phyloP scores from a whole-genome alignment of 768 basidiomycete genomes.

The Tylopilus vinaceipallidus region DNA sequence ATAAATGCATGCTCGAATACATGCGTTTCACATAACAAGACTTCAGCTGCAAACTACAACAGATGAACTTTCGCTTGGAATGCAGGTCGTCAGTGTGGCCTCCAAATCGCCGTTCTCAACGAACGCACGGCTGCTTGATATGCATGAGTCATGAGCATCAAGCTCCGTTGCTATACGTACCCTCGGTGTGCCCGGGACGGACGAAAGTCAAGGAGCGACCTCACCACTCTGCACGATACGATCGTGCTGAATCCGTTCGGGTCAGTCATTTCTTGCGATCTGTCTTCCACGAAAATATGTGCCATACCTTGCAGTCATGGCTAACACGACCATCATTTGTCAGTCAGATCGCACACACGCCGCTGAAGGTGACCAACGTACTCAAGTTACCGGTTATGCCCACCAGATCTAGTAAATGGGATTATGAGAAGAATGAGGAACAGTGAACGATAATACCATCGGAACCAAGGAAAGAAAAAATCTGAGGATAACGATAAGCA shows the following conservation, averaged over 20 bases:
- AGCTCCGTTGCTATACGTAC: not conserved
- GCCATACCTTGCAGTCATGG: slow-evolving; percentile 13
- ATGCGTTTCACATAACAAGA: too few relatives aligned
- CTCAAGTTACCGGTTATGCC: slow-evolving; percentile 6
- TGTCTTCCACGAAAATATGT: not conserved
- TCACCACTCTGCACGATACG: slow-evolving; percentile 14
- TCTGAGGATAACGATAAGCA: not conserved
- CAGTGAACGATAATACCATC: slow-evolving; percentile 1
- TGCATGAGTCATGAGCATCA: not conserved
- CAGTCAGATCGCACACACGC: not conserved
- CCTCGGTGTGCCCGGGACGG: not conserved
- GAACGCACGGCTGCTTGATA: not conserved
- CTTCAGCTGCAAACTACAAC: not conserved
- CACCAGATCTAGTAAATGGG: slow-evolving; percentile 6
- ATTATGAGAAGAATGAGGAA: not conserved
- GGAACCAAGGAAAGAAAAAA: slow-evolving; percentile 10
- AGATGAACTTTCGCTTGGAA: not conserved
- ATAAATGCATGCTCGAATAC: too few relatives aligned
- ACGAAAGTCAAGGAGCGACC: slow-evolving; percentile 9
- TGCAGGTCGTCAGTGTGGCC: slow-evolving; percentile 4
- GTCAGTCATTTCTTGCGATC: not conserved
- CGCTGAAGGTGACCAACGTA: not conserved
- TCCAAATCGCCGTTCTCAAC: not conserved
- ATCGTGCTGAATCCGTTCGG: slow-evolving; percentile 8
- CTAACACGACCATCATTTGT: slow-evolving; percentile 3